phyloP scores from a whole-genome alignment of 2,329 filamentous ascomycete genomes.

The Endoconidiophora polonica region DNA sequence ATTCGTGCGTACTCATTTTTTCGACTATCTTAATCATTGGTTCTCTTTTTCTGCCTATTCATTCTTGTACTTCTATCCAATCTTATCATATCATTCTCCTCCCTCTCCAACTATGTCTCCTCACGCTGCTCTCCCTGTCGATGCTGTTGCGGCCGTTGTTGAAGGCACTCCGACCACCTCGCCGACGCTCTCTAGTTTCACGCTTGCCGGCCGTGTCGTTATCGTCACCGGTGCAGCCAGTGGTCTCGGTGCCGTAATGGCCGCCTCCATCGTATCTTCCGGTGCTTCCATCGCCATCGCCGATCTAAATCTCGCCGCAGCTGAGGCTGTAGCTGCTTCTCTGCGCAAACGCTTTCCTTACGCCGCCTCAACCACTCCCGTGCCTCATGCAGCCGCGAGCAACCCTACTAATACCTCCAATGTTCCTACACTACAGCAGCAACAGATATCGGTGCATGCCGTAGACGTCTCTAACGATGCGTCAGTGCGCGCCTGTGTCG shows the following conservation, averaged over 20 bases:
- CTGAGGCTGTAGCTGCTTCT: not conserved
- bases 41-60: too few relatives aligned
- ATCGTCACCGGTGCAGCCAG: conserved; percentile 83
- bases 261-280: conserved; percentile 74
- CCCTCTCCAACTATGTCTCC: too few relatives aligned
- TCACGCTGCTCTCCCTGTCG: not conserved
- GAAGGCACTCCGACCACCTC: not conserved
- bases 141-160: not conserved
- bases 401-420: too few relatives aligned
- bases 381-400: too few relatives aligned
- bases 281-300: conserved; percentile 84
- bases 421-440: too few relatives aligned
- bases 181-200: conserved; percentile 72
- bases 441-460: conserved; percentile 64
- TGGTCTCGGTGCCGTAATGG: conserved; percentile 82
- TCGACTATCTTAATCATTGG: too few relatives aligned
- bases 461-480: conserved; percentile 18
- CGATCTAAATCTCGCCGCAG: conserved; percentile 52
- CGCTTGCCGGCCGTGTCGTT: conserved; percentile 65
- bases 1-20: too few relatives aligned
- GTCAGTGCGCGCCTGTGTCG: conserved; percentile 2
- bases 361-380: conserved; percentile 36
- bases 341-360: not conserved
- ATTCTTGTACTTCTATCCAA: too few relatives aligned
- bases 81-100: too few relatives aligned